Evolutionary conservation across 208 protist species (phyloP).

Genomic region (Perkinsela sp.): DNA sequence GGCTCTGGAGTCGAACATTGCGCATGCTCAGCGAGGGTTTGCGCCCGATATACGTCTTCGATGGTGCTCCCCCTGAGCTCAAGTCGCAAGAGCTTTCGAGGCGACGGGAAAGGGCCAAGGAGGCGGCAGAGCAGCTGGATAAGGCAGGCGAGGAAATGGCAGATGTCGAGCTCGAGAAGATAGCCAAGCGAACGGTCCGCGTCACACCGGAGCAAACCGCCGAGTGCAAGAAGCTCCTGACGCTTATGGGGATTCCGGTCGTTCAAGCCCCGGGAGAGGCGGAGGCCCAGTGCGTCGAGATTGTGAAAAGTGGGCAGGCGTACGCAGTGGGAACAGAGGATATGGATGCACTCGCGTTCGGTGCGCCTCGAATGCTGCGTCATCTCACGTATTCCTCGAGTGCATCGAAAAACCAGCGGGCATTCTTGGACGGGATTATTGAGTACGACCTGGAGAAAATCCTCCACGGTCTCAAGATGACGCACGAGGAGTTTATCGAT

Average conservation of each 20-base stretch:
- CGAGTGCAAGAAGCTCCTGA: slow-evolving; percentile 89
- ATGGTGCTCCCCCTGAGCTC: slow-evolving; percentile 88
- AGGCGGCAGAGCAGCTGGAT: slow-evolving; percentile 68
- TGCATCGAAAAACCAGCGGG: slow-evolving; percentile 72
- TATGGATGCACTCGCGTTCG: slow-evolving; percentile 98
- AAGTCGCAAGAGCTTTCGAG: slow-evolving; percentile 76
- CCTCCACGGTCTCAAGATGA: slow-evolving; percentile 37
- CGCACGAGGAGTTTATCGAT: slow-evolving; percentile 86
- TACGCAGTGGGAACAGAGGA: slow-evolving; percentile 95
- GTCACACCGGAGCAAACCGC: slow-evolving; percentile 81
- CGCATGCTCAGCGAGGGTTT: slow-evolving; percentile 89
- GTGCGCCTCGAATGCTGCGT: slow-evolving; percentile 72
- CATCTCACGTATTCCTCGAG: slow-evolving; percentile 58
- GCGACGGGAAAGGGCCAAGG: slow-evolving; percentile 55
- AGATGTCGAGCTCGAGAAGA: slow-evolving; percentile 71
- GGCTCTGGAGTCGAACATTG: slow-evolving; percentile 87
- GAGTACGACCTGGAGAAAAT: slow-evolving; percentile 70
- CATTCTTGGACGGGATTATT: slow-evolving; percentile 19
- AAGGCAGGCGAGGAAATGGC: slow-evolving; percentile 51
- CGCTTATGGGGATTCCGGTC: slow-evolving; percentile 92
- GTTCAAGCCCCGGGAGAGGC: slow-evolving; percentile 86
- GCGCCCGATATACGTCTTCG: slow-evolving; percentile 96
- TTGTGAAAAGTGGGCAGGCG: slow-evolving; percentile 71
- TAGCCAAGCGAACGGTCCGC: slow-evolving; percentile 69
- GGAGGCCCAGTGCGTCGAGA: slow-evolving; percentile 92